Conservation (phyloP, 1,139 yeast genomes). For the Protomyces macrosporus region DNA sequence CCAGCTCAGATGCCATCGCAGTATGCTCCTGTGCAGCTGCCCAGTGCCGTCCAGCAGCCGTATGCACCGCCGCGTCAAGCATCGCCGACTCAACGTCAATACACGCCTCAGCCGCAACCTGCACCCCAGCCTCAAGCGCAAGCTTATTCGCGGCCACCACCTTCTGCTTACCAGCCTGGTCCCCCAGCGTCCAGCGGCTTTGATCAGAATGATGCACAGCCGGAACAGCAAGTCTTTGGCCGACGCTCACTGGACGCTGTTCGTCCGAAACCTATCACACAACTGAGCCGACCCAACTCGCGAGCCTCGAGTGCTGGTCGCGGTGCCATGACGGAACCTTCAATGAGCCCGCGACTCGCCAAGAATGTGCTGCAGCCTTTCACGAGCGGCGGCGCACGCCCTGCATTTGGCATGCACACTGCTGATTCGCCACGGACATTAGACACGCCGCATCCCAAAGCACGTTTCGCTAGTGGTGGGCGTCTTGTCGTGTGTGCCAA, state of each 20-base stretch:
- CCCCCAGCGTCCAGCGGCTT: no score
- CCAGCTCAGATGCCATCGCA: not conserved
- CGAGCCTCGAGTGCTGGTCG: not conserved
- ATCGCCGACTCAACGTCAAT: no score
- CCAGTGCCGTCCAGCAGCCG: not conserved
- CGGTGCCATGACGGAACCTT: slow-evolving; percentile 9
- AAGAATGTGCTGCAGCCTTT: not conserved
- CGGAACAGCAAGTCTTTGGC: not conserved
- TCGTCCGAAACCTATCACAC: not conserved
- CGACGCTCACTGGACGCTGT: not conserved
- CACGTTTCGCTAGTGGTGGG: slow-evolving; percentile 59
- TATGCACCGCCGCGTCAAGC: not conserved
- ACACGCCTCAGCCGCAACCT: no score
- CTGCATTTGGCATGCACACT: no score
- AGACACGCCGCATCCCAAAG: slow-evolving; percentile 39
- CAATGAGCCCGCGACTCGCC: slow-evolving; percentile 6
- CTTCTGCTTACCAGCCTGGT: no score
- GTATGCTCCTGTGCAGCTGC: not conserved
- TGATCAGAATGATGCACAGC: not conserved
- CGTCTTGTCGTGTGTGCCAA: slow-evolving; percentile 49
- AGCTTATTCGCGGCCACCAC: no score
- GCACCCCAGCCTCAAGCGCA: no score
- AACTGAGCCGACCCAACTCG: slow-evolving; percentile 18
- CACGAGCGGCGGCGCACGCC: not conserved
- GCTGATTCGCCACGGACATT: not conserved